Evolutionary conservation across 192 early-diverging fungal species (phyloP), one percentile per base, ranked within the genome.

Genomic region (Coemansia javaensis): DNA sequence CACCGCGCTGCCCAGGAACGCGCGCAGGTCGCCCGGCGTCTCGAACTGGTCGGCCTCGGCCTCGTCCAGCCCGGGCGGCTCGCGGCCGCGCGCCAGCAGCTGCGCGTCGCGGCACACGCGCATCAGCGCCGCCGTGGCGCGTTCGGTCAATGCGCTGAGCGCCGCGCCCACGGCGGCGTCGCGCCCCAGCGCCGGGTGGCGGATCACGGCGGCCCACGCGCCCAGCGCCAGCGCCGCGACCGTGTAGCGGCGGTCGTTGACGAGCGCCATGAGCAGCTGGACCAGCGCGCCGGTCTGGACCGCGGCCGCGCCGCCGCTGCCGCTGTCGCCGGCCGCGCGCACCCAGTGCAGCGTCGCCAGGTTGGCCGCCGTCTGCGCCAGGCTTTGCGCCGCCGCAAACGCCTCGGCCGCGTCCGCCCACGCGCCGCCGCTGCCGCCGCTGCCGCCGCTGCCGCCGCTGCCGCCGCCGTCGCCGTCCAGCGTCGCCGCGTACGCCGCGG

Each of bases 261-360:
- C 27, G 30, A 73, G 40, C 22, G 44, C 50, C 32, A 57, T 32
- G 36, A 73, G 58, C 22, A 73, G 50, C 44, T 57, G 63, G 13
- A 66, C 28, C 9, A 62, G 17, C 22, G 13, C 32, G 49, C 45
- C 44, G 0, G 57, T 53, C 3, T 41, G 32, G 5, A 11, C 20
- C n/a, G 52, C 16, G 56, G 64, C 42, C 63, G 70, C 35, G 63
- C 58, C n/a, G n/a, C n/a, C n/a, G n/a, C n/a, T n/a, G n/a, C n/a
- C n/a, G n/a, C n/a, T n/a, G n/a, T n/a, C n/a, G n/a, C n/a, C n/a
- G n/a, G n/a, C n/a, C n/a, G n/a, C n/a, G n/a, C n/a, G n/a, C n/a
- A n/a, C n/a, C 70, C 70, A 73, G 41, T 73, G 70, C 50, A 57
- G 15, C 20, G 49, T 43, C 4, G 36, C 63, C 36, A 66, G 45